A percentile compares a stretch with the other conserved stretches of the same genome.
These are phyloP conservation scores for Gracilaria vermiculophylla DNA, from an alignment of 23 red algal species.

Conservation along the genomic window DNA sequence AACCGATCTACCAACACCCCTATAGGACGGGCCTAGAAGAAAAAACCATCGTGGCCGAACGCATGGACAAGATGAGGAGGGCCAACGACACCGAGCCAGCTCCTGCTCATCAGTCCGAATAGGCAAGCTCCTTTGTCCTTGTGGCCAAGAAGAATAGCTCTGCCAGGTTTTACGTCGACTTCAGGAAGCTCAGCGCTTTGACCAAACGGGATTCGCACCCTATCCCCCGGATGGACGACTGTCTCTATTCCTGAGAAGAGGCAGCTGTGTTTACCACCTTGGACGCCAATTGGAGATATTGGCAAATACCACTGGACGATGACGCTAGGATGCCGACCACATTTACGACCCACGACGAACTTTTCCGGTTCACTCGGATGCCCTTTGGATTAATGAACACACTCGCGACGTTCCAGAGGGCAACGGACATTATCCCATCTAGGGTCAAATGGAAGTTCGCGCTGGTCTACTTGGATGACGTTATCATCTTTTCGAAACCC, in stretches of 20 bases:
- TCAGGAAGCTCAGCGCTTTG: background rate
- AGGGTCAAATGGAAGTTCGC: too few relatives aligned
- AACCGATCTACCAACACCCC: background rate
- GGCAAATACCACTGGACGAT: background rate
- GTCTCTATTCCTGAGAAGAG: background rate
- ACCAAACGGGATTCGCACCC: background rate
- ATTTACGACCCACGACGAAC: too few relatives aligned
- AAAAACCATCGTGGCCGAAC: background rate
- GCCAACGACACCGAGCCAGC: background rate
- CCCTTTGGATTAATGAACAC: too few relatives aligned
- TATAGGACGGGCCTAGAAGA: background rate
- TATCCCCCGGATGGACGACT: background rate
- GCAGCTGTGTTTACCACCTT: background rate
- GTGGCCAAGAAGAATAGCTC: background rate
- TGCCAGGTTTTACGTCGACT: background rate
- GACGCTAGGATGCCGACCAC: too few relatives aligned
- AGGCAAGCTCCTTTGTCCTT: background rate
- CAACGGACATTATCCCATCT: too few relatives aligned
- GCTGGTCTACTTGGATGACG: too few relatives aligned
- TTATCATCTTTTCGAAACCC: too few relatives aligned
- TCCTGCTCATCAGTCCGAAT: background rate
- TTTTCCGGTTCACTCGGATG: too few relatives aligned
- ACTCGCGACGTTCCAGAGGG: too few relatives aligned
- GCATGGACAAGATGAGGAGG: background rate
- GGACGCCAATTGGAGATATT: constrained; percentile 5